Evolutionary conservation across 1,284 basidiomycete species (phyloP), one percentile per base, ranked within the genome.

Genomic region (Melampsora americana): DNA sequence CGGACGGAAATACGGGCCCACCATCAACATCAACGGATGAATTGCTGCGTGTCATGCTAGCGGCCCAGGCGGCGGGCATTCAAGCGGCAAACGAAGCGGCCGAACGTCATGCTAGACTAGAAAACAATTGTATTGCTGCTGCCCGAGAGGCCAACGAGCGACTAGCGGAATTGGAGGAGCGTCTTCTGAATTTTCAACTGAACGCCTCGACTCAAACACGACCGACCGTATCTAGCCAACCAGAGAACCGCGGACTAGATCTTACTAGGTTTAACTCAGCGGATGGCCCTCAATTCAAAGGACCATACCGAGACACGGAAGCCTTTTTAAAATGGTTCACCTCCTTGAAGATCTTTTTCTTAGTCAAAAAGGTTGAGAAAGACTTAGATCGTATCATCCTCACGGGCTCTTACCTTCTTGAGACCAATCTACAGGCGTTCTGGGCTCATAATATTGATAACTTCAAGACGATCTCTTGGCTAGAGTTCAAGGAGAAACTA

Each of bases 341-440:
- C n/a, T n/a, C n/a, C n/a, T n/a, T n/a, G n/a, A 9, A 35, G 35
- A 35, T 35, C 35, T 35, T 35, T 9, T 35, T 35, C 35, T 9
- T 35, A 9, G 35, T 35, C 5, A 35, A 35, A 35, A 3, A 9
- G 9, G 35, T 35, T 9, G 9, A 35, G 3, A 35, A 35, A 9
- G 35, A 35, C 35, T 3, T 4, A 9, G 35, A 35, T 9, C 35
- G 35, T 35, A 35, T 35, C 35, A 35, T 35, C 35, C 35, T 35
- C 35, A 35, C 35, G 5, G 35, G 35, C 35, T 35, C 35, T 35
- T 35, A 35, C 35, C 9, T 35, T 3, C 5, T 35, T 9, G 69
- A 71, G 26, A 71, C 59, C 9, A 71, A 71, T 61, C 42, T 46
- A 0, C 30, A 30, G 1, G 28, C 61, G 5, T 64, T 72, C n/a